These are phyloP conservation scores for Micromonas pusilla DNA, from an alignment of 139 green algal species.

Conservation along the genomic window DNA sequence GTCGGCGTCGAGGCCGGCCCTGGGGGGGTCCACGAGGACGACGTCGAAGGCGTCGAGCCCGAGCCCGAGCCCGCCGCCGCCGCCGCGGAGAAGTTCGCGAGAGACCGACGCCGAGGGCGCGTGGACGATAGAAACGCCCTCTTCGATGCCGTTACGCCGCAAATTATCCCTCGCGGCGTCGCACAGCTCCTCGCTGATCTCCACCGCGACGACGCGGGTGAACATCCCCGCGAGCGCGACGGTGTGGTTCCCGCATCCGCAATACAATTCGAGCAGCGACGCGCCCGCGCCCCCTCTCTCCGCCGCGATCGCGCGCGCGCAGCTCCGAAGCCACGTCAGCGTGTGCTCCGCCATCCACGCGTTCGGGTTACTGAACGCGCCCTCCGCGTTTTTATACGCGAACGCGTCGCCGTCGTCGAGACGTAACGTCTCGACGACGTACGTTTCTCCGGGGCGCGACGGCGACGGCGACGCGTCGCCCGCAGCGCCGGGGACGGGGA, in stretches of 20 bases:
- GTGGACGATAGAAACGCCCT: background rate
- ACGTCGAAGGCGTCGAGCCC: background rate
- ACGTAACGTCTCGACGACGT: slow-evolving; percentile 2
- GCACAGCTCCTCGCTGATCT: slow-evolving; percentile 1
- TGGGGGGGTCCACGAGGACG: slow-evolving; percentile 30
- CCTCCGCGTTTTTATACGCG: slow-evolving; percentile 26
- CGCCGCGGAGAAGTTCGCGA: background rate
- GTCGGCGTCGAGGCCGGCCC: slow-evolving; percentile 26
- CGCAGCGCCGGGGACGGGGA: too few species aligned
- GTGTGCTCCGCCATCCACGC: background rate
- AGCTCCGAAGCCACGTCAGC: slow-evolving; percentile 11
- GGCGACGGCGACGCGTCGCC: too few species aligned
- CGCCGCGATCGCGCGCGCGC: background rate
- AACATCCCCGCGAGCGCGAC: slow-evolving; percentile 25
- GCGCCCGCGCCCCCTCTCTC: background rate
- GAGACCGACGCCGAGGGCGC: background rate
- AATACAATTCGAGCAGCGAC: slow-evolving; percentile 31
- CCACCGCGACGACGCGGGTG: slow-evolving; percentile 1
- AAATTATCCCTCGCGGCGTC: slow-evolving; percentile 24
- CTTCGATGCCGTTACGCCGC: background rate
- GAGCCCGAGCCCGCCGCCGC: background rate
- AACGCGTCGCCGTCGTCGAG: slow-evolving; percentile 10
- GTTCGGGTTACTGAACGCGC: slow-evolving; percentile 29
- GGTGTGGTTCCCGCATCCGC: slow-evolving; percentile 26
- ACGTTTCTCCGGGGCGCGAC: too few species aligned